Conservation (phyloP, 1,284 basidiomycete genomes). For the Polyporus tsugae region DNA sequence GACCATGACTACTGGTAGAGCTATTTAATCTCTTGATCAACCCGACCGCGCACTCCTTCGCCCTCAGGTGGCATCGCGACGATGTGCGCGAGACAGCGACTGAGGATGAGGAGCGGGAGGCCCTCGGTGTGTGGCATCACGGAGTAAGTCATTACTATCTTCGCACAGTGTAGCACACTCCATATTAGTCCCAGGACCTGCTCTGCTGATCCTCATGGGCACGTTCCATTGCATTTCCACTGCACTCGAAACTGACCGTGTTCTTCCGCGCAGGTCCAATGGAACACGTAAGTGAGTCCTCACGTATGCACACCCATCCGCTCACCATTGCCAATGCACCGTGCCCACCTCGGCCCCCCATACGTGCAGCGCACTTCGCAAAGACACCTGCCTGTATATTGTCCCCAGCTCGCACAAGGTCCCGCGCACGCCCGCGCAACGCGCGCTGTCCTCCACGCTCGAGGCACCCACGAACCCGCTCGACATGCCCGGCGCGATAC, state of each 20-base stretch:
- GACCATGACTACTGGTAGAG: constrained; percentile 51
- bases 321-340: too few relatives aligned
- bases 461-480: constrained; percentile 65
- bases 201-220: background rate
- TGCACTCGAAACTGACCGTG: background rate
- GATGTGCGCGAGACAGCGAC: constrained; percentile 73
- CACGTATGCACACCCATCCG: background rate
- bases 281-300: constrained; percentile 72
- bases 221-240: background rate
- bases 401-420: constrained; percentile 76
- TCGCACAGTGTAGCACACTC: background rate
- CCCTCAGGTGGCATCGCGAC: constrained; percentile 86
- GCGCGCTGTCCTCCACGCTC: constrained; percentile 60
- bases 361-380: constrained; percentile 67
- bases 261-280: constrained; percentile 66
- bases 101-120: constrained; percentile 68
- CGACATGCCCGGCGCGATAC: constrained; percentile 75
- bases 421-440: constrained; percentile 69
- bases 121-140: constrained; percentile 69
- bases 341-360: background rate
- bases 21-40: constrained; percentile 85
- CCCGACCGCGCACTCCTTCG: constrained; percentile 72
- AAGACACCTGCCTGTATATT: constrained; percentile 78
- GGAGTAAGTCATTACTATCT: constrained; percentile 57
- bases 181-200: background rate